Evolutionary conservation across 2,329 filamentous ascomycete genomes (phyloP), one percentile per base, ranked within the genome.

Genomic region (Colletotrichum horii): DNA sequence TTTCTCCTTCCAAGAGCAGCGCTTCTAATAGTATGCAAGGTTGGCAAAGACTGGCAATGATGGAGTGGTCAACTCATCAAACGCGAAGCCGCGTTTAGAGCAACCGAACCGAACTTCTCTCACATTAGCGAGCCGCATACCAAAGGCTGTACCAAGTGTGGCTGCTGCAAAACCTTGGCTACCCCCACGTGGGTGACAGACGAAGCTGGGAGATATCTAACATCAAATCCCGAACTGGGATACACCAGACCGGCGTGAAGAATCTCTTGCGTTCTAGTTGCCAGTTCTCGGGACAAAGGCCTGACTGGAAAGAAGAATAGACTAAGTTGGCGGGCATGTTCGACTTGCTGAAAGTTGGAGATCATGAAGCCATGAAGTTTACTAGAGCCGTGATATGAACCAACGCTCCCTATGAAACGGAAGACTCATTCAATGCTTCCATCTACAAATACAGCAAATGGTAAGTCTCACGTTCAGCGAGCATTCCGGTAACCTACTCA

Each of bases 401-500:
- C n/a, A 52, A 52, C 22, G n/a, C n/a, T 52, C 11, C 6, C 43
- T 22, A 22, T 22, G 11, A 22, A 52, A 14, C 5, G 1, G 19
- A 22, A 14, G 12, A 12, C 12, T 4, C 4, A 22, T 14, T 22
- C 11, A 52, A 22, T 22, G 43, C 43, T 48, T 1, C n/a, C 4
- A 9, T 22, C 43, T 22, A 22, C 19, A 1, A 2, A 12, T 19
- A 48, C 2, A 16, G 14, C 16, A 43, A 3, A 43, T 43, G 1
- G 38, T 43, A 11, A 43, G 38, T 0, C 0, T 4, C 38, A 1
- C 19, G 19, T 43, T 32, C 38, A 48, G 0, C 1, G 12, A 48
- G 19, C 38, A n/a, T 4, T 48, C 19, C 1, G 38, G 19, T n/a
- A n/a, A n/a, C 8, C 38, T 43, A 43, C 38, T n/a, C 4, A 43